Evolutionary conservation across 768 basidiomycete species (phyloP).

Genomic region (Boletus speciosus): DNA sequence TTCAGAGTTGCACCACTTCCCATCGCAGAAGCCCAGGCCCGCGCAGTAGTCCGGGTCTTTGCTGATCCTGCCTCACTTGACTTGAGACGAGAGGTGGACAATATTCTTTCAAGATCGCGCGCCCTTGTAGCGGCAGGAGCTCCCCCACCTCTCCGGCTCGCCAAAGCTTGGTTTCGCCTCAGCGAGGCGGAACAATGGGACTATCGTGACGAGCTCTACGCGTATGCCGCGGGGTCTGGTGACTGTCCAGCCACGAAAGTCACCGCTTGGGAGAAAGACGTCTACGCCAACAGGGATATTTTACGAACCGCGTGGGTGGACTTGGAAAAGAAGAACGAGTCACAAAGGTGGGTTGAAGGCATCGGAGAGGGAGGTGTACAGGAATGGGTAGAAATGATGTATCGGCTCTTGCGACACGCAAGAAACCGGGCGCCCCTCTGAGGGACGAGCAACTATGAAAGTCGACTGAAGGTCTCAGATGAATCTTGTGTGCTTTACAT

Average conservation of each 20-base stretch:
- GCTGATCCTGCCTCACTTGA: constrained; percentile 50
- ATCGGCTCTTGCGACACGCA: constrained; percentile 28
- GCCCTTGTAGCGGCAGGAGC: constrained; percentile 34
- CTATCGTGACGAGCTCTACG: constrained; percentile 60
- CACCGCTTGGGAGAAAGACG: constrained; percentile 55
- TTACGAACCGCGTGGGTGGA: constrained; percentile 57
- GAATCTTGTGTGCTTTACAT: not conserved
- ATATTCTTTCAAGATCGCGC: constrained; percentile 48
- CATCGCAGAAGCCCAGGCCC: constrained; percentile 73
- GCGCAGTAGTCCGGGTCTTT: constrained; percentile 56
- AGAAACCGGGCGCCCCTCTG: not conserved
- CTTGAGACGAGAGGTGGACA: constrained; percentile 42
- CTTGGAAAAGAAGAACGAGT: constrained; percentile 54
- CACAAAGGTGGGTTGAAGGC: constrained; percentile 55
- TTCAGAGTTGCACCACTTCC: constrained; percentile 68
- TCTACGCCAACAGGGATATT: constrained; percentile 45
- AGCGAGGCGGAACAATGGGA: constrained; percentile 54
- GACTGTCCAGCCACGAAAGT: constrained; percentile 36
- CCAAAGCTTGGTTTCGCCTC: constrained; percentile 57
- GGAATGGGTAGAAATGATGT: constrained; percentile 60
- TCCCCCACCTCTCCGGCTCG: constrained; percentile 38
- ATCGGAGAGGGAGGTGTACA: constrained; percentile 54
- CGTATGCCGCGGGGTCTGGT: constrained; percentile 39
- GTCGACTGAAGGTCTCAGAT: not conserved
- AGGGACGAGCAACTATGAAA: not conserved